phyloP scores from a whole-genome alignment of 2,329 filamentous ascomycete species.

The Colletotrichum sp. region DNA sequence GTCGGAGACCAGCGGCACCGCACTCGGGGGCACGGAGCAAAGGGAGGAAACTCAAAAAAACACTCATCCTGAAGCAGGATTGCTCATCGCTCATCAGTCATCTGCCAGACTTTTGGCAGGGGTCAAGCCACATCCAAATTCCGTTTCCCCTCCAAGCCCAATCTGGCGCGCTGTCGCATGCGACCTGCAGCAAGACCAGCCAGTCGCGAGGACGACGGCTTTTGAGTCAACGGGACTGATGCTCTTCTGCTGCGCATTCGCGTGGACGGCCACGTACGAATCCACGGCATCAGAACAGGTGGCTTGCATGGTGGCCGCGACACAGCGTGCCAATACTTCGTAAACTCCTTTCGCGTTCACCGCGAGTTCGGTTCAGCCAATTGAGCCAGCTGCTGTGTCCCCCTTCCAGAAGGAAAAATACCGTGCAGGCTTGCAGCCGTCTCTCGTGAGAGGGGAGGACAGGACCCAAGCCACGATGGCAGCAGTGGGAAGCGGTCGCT shows the following conservation, averaged over 20 bases:
- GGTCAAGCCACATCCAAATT: neutral
- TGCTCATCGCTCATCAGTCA: slow-evolving; percentile 16
- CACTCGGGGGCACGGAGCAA: neutral
- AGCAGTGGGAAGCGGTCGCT: neutral
- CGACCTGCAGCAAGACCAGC: neutral
- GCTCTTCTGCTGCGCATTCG: neutral
- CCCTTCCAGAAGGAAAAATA: neutral
- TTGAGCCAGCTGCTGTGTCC: neutral
- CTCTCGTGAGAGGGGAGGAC: slow-evolving; percentile 8
- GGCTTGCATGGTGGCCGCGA: slow-evolving; percentile 1
- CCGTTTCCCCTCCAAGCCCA: neutral
- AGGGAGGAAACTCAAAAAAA: neutral
- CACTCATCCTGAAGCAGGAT: neutral
- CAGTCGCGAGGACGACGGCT: neutral
- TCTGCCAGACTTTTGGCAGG: neutral
- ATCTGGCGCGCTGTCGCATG: neutral
- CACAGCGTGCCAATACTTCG: slow-evolving; percentile 3
- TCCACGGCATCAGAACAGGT: slow-evolving; percentile 13
- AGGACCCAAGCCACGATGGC: neutral
- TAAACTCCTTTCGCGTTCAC: slow-evolving; percentile 1
- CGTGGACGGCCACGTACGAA: neutral
- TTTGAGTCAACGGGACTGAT: neutral
- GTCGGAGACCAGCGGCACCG: slow-evolving; percentile 15
- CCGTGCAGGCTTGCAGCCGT: neutral
- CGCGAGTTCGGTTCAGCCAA: neutral